Conservation (phyloP, 2,329 filamentous ascomycete species). For the Periglandula ipomoeae region DNA sequence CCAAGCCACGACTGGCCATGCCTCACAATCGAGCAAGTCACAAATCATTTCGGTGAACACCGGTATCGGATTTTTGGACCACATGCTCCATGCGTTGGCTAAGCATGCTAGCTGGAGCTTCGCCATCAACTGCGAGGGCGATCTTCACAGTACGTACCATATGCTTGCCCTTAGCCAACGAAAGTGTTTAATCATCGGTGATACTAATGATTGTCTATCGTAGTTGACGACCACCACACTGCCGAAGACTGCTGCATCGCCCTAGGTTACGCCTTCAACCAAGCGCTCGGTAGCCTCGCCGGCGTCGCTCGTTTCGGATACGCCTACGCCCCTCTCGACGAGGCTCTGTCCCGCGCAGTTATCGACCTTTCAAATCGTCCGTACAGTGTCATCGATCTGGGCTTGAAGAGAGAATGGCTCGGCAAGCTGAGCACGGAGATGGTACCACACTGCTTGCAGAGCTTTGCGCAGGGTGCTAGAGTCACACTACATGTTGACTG, state of each 20-base stretch:
- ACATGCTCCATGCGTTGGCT: constrained; percentile 94
- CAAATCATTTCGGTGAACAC: constrained; percentile 85
- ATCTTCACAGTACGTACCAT: constrained; percentile 70
- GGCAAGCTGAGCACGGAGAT: constrained; percentile 92
- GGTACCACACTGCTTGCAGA: constrained; percentile 91
- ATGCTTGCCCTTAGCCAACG: background rate
- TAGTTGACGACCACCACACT: constrained; percentile 97
- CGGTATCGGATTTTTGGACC: constrained; percentile 94
- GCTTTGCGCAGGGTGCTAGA: constrained; percentile 82
- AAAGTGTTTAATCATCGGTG: background rate
- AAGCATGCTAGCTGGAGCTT: constrained; percentile 96
- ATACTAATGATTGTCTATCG: background rate
- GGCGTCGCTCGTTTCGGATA: constrained; percentile 86
- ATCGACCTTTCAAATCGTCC: constrained; percentile 92
- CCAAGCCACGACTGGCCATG: constrained; percentile 54
- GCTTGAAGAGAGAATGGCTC: constrained; percentile 83
- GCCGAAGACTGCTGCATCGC: constrained; percentile 93
- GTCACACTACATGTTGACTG: constrained; percentile 95
- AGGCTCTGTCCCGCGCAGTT: constrained; percentile 86
- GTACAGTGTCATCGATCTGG: constrained; percentile 73
- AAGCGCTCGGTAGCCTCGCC: constrained; percentile 65
- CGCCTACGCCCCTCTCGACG: constrained; percentile 89
- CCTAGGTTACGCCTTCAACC: constrained; percentile 75
- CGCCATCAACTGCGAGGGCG: constrained; percentile 71
- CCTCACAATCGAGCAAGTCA: constrained; percentile 71